Percentiles rank a stretch among this genome's conserved stretches.
Evolutionary conservation across 257 asterid genomes (phyloP).

Genomic region (Thymus quinquecostatus): DNA sequence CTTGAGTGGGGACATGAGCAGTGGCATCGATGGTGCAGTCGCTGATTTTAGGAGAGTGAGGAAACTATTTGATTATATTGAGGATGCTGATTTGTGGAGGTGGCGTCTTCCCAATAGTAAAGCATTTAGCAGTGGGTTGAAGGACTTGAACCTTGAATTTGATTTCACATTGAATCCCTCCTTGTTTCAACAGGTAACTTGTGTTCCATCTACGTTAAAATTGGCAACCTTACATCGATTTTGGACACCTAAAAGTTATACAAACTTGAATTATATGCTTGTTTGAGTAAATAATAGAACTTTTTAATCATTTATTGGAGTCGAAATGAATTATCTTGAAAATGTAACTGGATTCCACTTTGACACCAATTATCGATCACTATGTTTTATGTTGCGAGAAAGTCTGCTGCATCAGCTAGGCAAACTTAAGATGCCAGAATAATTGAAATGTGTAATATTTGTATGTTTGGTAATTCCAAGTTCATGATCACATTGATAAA

Average conservation of each 20-base stretch:
- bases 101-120: slow-evolving; percentile 82
- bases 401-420: neutral
- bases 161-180: slow-evolving; percentile 64
- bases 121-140: slow-evolving; percentile 89
- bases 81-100: slow-evolving; percentile 93
- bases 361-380: neutral
- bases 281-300: slow-evolving; percentile 8
- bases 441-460: neutral
- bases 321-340: neutral
- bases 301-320: slow-evolving; percentile 1
- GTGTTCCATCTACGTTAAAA: slow-evolving; percentile 19
- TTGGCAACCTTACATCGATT: slow-evolving; percentile 1
- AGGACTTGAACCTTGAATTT: slow-evolving; percentile 74
- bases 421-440: neutral
- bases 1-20: slow-evolving; percentile 32
- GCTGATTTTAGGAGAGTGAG: slow-evolving; percentile 56
- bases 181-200: slow-evolving; percentile 79
- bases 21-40: slow-evolving; percentile 30
- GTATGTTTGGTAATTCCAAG: neutral
- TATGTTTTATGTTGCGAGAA: neutral
- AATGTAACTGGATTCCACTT: neutral
- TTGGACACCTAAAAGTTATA: slow-evolving; percentile 4
- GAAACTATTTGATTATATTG: slow-evolving; percentile 78
- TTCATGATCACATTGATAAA: slow-evolving; percentile 9
- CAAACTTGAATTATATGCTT: neutral